phyloP scores from a whole-genome alignment of 2,329 filamentous ascomycete genomes.

The Diaporthe aspalathi region DNA sequence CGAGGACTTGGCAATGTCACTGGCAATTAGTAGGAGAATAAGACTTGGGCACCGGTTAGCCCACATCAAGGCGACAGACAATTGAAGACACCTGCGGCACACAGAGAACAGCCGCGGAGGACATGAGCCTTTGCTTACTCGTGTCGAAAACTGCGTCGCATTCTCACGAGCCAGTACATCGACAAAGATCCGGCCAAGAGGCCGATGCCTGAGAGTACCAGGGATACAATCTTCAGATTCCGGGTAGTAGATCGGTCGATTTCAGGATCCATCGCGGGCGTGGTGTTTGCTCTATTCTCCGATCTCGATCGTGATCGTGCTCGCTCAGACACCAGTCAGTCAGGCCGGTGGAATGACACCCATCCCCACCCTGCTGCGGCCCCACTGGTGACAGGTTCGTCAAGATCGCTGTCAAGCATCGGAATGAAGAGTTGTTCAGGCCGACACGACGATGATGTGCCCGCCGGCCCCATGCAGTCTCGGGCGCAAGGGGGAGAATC shows the following conservation, averaged over 20 bases:
- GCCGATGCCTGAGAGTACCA: constrained; percentile 63
- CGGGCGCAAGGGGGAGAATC: not conserved
- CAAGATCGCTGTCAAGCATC: not conserved
- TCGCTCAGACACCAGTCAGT: too few relatives aligned
- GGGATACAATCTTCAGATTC: constrained; percentile 52
- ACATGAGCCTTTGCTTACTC: constrained; percentile 60
- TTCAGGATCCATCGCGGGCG: not conserved
- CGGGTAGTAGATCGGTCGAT: not conserved
- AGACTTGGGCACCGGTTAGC: constrained; percentile 63
- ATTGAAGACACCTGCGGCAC: not conserved
- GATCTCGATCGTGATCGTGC: not conserved
- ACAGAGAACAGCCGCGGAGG: too few relatives aligned
- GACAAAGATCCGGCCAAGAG: constrained; percentile 66
- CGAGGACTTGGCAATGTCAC: constrained; percentile 76
- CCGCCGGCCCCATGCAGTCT: too few relatives aligned
- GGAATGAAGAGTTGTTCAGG: not conserved
- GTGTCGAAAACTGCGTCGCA: constrained; percentile 80
- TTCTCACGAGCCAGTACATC: constrained; percentile 79
- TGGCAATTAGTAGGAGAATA: constrained; percentile 78
- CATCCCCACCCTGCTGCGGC: not conserved
- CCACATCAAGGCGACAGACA: not conserved
- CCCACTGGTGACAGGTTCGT: not conserved
- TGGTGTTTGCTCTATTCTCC: not conserved
- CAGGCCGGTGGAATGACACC: not conserved
- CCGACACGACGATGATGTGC: too few relatives aligned